Evolutionary conservation across 2,329 filamentous ascomycete genomes (phyloP).

Genomic region (Penicillium sp.): DNA sequence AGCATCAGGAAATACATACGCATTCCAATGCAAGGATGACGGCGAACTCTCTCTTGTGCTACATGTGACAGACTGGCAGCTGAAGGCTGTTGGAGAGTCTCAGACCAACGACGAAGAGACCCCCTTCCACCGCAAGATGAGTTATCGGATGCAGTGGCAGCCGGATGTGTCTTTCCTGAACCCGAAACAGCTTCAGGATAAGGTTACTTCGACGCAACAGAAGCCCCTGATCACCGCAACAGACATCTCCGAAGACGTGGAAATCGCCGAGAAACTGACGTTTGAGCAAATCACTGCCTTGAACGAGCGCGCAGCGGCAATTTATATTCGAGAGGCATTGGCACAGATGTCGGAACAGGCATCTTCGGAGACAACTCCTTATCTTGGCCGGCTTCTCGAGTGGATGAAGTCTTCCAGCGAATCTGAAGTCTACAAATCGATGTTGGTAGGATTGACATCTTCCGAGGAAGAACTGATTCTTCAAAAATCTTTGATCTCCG

Average conservation of each 20-base stretch:
- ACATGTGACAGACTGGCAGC: background rate
- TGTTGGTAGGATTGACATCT: background rate
- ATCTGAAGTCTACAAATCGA: background rate
- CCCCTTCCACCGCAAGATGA: background rate
- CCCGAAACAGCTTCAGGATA: background rate
- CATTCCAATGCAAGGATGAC: background rate
- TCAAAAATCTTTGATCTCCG: background rate
- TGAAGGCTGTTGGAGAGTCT: background rate
- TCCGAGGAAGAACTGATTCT: background rate
- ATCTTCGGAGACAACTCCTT: background rate
- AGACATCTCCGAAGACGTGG: background rate
- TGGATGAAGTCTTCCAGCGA: background rate
- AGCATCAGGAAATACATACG: slow-evolving; percentile 1
- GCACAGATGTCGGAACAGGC: background rate
- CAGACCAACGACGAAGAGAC: background rate
- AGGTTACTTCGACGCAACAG: background rate
- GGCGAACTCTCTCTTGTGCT: background rate
- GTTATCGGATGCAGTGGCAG: slow-evolving; percentile 3
- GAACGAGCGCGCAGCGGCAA: background rate
- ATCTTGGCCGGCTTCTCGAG: background rate
- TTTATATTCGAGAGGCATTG: background rate
- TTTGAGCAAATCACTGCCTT: slow-evolving; percentile 1
- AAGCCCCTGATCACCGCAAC: background rate
- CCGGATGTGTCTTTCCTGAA: background rate
- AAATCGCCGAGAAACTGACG: background rate